phyloP scores from a whole-genome alignment of 768 basidiomycete genomes.

The Aureoboletus auriporus region DNA sequence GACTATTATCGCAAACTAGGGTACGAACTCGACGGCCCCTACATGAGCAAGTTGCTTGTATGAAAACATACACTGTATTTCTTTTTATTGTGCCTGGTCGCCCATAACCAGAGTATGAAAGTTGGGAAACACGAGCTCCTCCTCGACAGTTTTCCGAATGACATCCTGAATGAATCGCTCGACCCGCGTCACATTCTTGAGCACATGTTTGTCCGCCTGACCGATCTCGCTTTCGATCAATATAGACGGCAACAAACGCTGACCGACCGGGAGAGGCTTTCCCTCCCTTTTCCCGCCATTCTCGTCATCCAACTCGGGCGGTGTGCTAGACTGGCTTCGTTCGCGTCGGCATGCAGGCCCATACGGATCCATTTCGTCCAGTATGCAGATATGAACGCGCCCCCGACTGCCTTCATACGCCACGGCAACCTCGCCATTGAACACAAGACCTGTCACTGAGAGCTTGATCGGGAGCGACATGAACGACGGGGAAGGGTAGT shows the following conservation, averaged over 20 bases:
- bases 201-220: conserved; percentile 89
- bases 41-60: conserved; percentile 87
- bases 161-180: conserved; percentile 96
- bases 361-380: conserved; percentile 86
- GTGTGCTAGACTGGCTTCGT: conserved; percentile 43
- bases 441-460: conserved; percentile 83
- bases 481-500: conserved; percentile 94
- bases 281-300: conserved; percentile 39
- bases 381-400: conserved; percentile 82
- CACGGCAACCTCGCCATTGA: conserved; percentile 82
- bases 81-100: conserved; percentile 19
- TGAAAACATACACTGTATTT: conserved; percentile 24
- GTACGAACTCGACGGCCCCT: conserved; percentile 93
- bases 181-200: conserved; percentile 93
- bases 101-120: conserved; percentile 76
- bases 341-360: conserved; percentile 64
- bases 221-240: conserved; percentile 97
- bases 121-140: conserved; percentile 94
- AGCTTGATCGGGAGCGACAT: conserved; percentile 96
- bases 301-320: conserved; percentile 64
- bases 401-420: conserved; percentile 85
- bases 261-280: conserved; percentile 76
- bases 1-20: conserved; percentile 95
- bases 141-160: conserved; percentile 90
- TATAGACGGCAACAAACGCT: conserved; percentile 79